Percentiles rank a stretch among this genome's conserved stretches.
phyloP scores from a whole-genome alignment of 2,329 filamentous ascomycete genomes.

The Beauveria australis region DNA sequence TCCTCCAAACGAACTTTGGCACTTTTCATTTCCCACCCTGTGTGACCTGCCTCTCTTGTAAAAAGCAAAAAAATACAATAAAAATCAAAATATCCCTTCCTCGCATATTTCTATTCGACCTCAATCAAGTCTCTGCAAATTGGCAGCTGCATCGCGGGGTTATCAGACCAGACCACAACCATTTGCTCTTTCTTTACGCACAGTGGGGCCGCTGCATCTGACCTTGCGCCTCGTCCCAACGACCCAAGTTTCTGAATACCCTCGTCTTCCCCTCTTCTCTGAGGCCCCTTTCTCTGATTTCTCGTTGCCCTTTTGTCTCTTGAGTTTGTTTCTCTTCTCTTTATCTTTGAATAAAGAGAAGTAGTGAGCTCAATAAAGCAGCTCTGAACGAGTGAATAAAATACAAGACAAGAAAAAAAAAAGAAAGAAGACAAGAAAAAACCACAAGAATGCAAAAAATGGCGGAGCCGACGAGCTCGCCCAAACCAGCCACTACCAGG shows the following conservation, averaged over 20 bases:
- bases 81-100: too few species aligned
- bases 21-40: too few species aligned
- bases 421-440: background rate
- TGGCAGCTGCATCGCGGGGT: background rate
- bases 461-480: constrained; percentile 6
- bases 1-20: too few species aligned
- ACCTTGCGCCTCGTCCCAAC: background rate
- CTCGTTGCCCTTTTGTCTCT: background rate
- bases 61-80: too few species aligned
- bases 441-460: background rate
- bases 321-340: background rate
- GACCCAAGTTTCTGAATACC: constrained; percentile 1
- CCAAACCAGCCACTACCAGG: constrained; percentile 18
- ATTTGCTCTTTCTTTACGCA: background rate
- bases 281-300: background rate
- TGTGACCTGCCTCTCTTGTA: too few species aligned
- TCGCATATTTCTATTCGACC: too few species aligned
- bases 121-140: background rate
- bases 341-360: background rate
- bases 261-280: constrained; percentile 7
- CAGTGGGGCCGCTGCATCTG: constrained; percentile 1
- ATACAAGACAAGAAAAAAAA: background rate
- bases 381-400: background rate
- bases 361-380: background rate
- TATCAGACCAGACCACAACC: background rate